Percentiles rank a stretch among this genome's conserved stretches.
Conservation (phyloP, 805 yeast species). For the Citeromyces matritensis region DNA sequence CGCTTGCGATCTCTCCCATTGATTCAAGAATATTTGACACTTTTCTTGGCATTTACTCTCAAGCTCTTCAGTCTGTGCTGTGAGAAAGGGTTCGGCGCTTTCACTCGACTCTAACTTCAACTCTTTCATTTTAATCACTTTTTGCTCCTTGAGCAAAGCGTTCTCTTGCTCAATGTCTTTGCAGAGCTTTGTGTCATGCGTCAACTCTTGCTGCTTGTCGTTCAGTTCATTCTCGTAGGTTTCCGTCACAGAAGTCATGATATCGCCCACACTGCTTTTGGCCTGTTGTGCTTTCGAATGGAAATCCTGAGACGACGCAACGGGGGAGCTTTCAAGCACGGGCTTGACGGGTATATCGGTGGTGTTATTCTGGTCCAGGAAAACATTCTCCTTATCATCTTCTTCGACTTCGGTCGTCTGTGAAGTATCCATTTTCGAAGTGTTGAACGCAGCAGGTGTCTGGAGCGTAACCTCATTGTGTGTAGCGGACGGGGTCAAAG, state of each 20-base stretch:
- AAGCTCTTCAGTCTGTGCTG: constrained; percentile 3
- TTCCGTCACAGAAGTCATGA: constrained; percentile 8
- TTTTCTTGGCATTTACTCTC: constrained; percentile 10
- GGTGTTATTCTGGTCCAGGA: not conserved
- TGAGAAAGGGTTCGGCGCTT: no score
- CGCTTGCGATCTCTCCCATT: constrained; percentile 48
- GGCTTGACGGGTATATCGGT: not conserved
- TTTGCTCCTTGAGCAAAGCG: no score
- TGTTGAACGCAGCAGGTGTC: not conserved
- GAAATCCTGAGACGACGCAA: constrained; percentile 1
- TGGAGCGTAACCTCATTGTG: not conserved
- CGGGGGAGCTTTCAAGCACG: not conserved
- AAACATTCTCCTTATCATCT: constrained; percentile 1
- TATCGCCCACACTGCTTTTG: constrained; percentile 8
- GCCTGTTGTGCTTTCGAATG: constrained; percentile 1
- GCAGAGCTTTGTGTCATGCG: constrained; percentile 28
- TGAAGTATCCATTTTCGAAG: not conserved
- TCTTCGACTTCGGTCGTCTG: not conserved
- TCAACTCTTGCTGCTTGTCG: constrained; percentile 35
- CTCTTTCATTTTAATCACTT: no score
- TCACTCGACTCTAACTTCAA: no score
- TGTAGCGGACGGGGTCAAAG: not conserved
- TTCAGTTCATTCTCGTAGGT: constrained; percentile 11
- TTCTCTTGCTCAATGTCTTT: constrained; percentile 18
- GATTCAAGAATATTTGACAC: constrained; percentile 18